phyloP scores from a whole-genome alignment of 805 yeast genomes.

The Saccharomycopsis fermentans region DNA sequence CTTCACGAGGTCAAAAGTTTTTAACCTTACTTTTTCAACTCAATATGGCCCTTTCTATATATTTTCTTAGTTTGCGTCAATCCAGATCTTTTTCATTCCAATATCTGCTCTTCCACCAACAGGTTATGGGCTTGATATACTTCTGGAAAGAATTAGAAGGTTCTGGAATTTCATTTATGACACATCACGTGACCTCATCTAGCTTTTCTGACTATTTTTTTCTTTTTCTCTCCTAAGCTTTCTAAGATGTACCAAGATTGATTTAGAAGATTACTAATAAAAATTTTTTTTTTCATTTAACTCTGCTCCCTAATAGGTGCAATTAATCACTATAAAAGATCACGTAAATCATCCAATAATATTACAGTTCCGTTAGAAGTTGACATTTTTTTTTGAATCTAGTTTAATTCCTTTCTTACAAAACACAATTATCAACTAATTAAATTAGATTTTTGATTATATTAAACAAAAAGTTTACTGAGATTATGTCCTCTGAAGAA shows the following conservation, averaged over 20 bases:
- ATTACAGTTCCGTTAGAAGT: not conserved
- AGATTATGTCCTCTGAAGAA: conserved; percentile 23
- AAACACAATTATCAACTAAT: not conserved
- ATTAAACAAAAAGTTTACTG: conserved; percentile 16
- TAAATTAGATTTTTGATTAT: not conserved
- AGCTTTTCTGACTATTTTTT: not conserved
- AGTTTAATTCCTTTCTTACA: too few relatives aligned
- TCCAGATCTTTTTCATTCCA: too few relatives aligned
- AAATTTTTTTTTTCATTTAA: not conserved
- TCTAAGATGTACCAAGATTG: not conserved
- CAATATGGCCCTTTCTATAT: too few relatives aligned
- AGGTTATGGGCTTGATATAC: too few relatives aligned
- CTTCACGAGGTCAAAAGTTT: too few relatives aligned
- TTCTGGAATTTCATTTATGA: not conserved
- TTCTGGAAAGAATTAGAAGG: not conserved
- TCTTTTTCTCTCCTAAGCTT: not conserved
- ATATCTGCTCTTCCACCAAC: too few relatives aligned
- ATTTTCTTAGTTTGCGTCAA: too few relatives aligned
- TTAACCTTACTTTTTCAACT: too few relatives aligned
- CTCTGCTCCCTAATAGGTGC: not conserved
- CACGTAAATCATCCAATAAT: not conserved
- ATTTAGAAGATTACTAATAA: not conserved
- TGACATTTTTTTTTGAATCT: too few relatives aligned
- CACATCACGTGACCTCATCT: not conserved
- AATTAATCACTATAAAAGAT: not conserved